Evolutionary conservation across 2,329 filamentous ascomycete genomes (phyloP).

Genomic region (Pseudocercospora cruenta): DNA sequence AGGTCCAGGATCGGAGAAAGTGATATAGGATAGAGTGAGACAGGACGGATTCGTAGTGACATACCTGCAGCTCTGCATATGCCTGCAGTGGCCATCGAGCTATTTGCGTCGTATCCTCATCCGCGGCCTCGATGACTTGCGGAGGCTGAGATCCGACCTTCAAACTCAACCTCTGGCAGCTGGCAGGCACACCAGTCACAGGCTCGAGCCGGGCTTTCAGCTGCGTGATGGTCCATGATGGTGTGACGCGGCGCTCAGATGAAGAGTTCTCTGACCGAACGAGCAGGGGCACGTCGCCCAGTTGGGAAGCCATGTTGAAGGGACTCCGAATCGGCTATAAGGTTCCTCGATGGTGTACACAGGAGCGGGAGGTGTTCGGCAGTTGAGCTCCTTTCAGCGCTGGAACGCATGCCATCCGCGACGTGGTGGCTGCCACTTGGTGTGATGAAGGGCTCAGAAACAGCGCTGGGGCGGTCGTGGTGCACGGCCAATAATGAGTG

Average conservation of each 20-base stretch:
- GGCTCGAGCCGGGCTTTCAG: conserved; percentile 88
- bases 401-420: not conserved
- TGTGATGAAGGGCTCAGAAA: not conserved
- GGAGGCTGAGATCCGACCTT: conserved; percentile 66
- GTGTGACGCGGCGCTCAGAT: conserved; percentile 88
- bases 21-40: conserved; percentile 22
- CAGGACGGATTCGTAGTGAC: conserved; percentile 43
- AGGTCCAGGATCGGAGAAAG: conserved; percentile 4
- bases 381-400: not conserved
- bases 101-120: conserved; percentile 72
- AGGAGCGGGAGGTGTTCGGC: conserved; percentile 6
- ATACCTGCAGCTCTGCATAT: conserved; percentile 80
- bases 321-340: not conserved
- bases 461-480: not conserved
- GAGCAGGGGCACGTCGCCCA: conserved; percentile 72
- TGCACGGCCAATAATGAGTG: not conserved
- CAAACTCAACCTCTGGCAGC: conserved; percentile 74
- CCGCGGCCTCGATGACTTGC: conserved; percentile 67
- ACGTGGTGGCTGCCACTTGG: too few relatives aligned
- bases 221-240: conserved; percentile 84
- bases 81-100: conserved; percentile 68
- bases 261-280: conserved; percentile 75
- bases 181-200: conserved; percentile 86
- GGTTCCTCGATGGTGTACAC: conserved; percentile 5
- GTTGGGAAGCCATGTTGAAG: conserved; percentile 47